These are phyloP conservation scores for Elsinoe batatas DNA, from an alignment of 2,329 filamentous ascomycete genomes.

Conservation along the genomic window DNA sequence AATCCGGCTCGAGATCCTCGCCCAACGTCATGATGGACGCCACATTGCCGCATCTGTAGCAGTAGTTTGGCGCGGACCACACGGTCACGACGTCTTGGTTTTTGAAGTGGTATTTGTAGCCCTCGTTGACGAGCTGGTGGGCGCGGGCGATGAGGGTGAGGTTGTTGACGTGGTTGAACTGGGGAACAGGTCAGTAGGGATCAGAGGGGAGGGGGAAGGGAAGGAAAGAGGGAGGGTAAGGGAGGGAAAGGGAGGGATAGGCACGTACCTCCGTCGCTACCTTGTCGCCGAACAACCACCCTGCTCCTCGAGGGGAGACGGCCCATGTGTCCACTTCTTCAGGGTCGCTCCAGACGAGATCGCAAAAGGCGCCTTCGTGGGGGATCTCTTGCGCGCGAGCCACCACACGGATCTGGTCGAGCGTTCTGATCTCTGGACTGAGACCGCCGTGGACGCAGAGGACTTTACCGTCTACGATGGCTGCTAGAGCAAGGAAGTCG, in stretches of 20 bases:
- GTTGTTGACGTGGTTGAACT: constrained; percentile 68
- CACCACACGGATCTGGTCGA: constrained; percentile 89
- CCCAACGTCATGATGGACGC: constrained; percentile 81
- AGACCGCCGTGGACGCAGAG: constrained; percentile 97
- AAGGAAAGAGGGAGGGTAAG: too few species aligned
- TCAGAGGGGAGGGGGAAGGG: neutral
- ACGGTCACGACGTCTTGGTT: constrained; percentile 86
- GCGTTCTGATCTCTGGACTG: constrained; percentile 88
- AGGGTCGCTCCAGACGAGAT: constrained; percentile 94
- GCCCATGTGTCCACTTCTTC: constrained; percentile 77
- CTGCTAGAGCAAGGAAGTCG: constrained; percentile 93
- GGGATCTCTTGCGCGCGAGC: constrained; percentile 98
- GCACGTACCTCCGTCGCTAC: constrained; percentile 52
- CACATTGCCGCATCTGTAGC: constrained; percentile 88
- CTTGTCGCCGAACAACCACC: constrained; percentile 61
- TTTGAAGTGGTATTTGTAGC: constrained; percentile 86
- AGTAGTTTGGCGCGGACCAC: constrained; percentile 91
- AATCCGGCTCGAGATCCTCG: constrained; percentile 75
- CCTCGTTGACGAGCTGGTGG: constrained; percentile 67
- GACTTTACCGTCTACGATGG: constrained; percentile 97
- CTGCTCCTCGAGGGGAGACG: constrained; percentile 55
- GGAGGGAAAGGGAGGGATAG: too few species aligned
- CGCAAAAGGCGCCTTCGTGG: constrained; percentile 96
- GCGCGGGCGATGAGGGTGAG: constrained; percentile 61
- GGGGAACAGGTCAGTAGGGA: constrained; percentile 13